Evolutionary conservation across 331 rosid species (phyloP).

Genomic region (Dryas integrifolia): DNA sequence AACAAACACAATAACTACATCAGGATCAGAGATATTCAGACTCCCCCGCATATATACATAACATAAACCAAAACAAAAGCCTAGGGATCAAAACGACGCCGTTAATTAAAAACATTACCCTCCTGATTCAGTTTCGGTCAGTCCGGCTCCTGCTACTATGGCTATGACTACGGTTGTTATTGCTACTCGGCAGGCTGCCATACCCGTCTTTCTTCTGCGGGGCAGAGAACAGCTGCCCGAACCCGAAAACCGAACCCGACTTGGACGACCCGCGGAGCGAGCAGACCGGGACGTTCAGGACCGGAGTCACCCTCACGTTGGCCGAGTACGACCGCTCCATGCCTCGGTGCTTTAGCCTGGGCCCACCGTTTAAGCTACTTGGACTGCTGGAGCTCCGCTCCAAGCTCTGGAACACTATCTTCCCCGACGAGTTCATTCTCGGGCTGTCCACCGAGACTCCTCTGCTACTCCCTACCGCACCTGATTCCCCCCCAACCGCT

Average conservation of each 20-base stretch:
- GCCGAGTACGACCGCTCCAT: slow-evolving; percentile 92
- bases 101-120: background rate
- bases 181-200: background rate
- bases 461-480: slow-evolving; percentile 46
- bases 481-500: slow-evolving; percentile 27
- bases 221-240: slow-evolving; percentile 74
- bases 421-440: slow-evolving; percentile 85
- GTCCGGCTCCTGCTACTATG: slow-evolving; percentile 36
- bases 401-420: slow-evolving; percentile 83
- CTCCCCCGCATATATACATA: slow-evolving; percentile 44
- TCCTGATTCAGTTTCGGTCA: slow-evolving; percentile 43
- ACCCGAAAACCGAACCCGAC: slow-evolving; percentile 74
- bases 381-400: slow-evolving; percentile 96
- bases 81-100: background rate
- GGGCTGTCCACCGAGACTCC: slow-evolving; percentile 95
- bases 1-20: slow-evolving; percentile 2
- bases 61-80: slow-evolving; percentile 4
- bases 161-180: too few species aligned
- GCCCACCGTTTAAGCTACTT: slow-evolving; percentile 87
- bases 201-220: slow-evolving; percentile 64
- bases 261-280: slow-evolving; percentile 73
- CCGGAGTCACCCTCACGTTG: slow-evolving; percentile 85
- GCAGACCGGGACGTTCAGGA: slow-evolving; percentile 88
- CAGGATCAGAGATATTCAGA: background rate
- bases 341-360: slow-evolving; percentile 71